Base-by-base conservation (phyloP, 2,329 filamentous ascomycete genomes). In the Aspergillus udagawae region DNA sequence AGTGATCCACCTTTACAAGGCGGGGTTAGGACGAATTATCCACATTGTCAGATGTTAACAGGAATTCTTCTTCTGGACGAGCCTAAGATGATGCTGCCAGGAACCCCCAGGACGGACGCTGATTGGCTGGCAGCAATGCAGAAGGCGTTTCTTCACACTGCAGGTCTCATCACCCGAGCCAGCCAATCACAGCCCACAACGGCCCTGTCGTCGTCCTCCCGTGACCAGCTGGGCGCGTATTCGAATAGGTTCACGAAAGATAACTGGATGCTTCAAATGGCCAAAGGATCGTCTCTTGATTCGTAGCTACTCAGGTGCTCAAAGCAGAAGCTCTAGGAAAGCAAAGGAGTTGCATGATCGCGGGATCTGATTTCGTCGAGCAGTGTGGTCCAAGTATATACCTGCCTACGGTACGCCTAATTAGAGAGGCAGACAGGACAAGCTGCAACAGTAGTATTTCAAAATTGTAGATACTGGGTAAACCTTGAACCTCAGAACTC, bases 111-210 rank as follows among this genome's bases (percentile, higher is more conserved):
- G 3, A 28, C 17, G 48, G 10, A 8, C 1, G 23, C 29, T 61
- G 53, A 63, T 65, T 66, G 61, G 60, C 52, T 38, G 21, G 14
- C 14, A 35, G 27, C 48, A 38, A 47, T 63, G 61, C 60, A 61
- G 55, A 55, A 49, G 54, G 52, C 53, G 56, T 62, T 66, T 66
- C 62, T 67, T 66, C 65, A 64, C 55, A 35, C 61, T 67, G 65
- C 65, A 67, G 54, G 54, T 49, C 57, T 60, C 60, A 60, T 67
- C 65, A 67, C 64, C 49, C 54, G 28, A 21, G 12, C 9, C 21
- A 25, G 10, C 65, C 65, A 67, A 66, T 66, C 56, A 61, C 27
- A 23, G 38, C 5, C 17, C 51, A 3, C 2, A 49, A 3, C 14
- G 20, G 23, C n/a, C 28, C 51, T 28, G n/a, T 53, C 55, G 50